Percentiles rank a stretch among this genome's conserved stretches.
phyloP scores from a whole-genome alignment of 2,329 filamentous ascomycete species.

The Cladosporium sp. region DNA sequence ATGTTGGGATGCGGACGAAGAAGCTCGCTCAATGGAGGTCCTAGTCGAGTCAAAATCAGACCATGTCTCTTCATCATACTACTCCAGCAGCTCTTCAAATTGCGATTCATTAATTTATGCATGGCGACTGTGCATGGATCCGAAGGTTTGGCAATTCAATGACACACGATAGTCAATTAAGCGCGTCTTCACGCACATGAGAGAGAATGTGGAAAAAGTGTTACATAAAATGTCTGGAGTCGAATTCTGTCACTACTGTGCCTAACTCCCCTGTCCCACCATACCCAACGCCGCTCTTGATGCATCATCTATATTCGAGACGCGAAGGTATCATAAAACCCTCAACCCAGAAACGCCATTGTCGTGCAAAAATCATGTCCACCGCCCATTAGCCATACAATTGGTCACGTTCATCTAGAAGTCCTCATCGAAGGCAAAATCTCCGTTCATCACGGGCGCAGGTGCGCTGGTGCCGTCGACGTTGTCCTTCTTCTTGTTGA shows the following conservation, averaged over 20 bases:
- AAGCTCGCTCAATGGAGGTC: too few species aligned
- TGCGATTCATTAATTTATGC: background rate
- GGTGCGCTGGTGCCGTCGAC: slow-evolving; percentile 36
- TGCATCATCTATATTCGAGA: slow-evolving; percentile 19
- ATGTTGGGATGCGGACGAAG: background rate
- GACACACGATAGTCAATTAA: background rate
- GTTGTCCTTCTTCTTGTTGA: slow-evolving; percentile 56
- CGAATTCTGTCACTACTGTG: slow-evolving; percentile 11
- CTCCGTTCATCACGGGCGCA: slow-evolving; percentile 59
- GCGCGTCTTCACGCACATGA: background rate
- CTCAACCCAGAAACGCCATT: slow-evolving; percentile 13
- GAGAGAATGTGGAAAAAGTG: background rate
- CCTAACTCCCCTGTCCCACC: slow-evolving; percentile 1
- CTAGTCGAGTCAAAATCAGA: too few species aligned
- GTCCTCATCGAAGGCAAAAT: slow-evolving; percentile 94
- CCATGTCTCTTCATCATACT: too few species aligned
- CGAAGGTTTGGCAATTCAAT: too few species aligned
- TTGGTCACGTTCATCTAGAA: slow-evolving; percentile 64
- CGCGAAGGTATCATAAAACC: slow-evolving; percentile 19
- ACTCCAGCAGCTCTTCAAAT: background rate
- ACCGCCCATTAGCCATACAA: slow-evolving; percentile 17
- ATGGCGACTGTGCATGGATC: background rate
- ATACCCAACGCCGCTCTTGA: slow-evolving; percentile 14
- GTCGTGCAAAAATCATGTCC: slow-evolving; percentile 7
- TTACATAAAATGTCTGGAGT: slow-evolving; percentile 17